These are phyloP conservation scores for Peronosclerospora sorghi DNA, from an alignment of 352 stramenopile species.

Conservation along the genomic window DNA sequence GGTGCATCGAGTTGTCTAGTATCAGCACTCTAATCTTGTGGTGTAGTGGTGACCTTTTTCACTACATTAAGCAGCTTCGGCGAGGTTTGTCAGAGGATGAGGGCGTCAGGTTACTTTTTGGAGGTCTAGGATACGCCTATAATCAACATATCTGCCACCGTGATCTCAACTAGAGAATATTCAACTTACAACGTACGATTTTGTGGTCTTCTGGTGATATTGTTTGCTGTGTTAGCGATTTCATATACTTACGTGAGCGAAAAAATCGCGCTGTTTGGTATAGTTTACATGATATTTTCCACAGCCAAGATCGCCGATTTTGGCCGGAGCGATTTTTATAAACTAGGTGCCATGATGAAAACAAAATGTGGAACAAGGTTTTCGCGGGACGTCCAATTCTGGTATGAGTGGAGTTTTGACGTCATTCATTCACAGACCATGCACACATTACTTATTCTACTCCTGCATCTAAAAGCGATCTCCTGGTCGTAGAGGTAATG, in stretches of 20 bases:
- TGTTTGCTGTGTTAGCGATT: no score
- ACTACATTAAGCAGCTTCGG: constrained; percentile 61
- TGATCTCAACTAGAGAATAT: constrained; percentile 87
- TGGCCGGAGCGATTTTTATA: constrained; percentile 80
- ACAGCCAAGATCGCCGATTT: constrained; percentile 85
- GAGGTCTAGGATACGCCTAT: constrained; percentile 74
- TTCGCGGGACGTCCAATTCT: constrained; percentile 68
- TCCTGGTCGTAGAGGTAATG: no score
- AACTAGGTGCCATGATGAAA: constrained; percentile 82
- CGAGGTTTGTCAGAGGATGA: constrained; percentile 55
- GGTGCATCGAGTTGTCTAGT: neutral
- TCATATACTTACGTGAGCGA: no score
- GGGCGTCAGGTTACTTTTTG: constrained; percentile 46
- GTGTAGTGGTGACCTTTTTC: constrained; percentile 68
- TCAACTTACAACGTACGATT: constrained; percentile 53
- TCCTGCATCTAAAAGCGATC: no score
- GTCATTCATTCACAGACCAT: no score
- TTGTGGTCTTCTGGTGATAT: no score
- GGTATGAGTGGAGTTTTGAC: constrained; percentile 85
- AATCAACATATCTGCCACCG: constrained; percentile 86
- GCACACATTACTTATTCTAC: no score
- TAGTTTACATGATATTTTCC: constrained; percentile 73
- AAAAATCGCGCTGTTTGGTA: neutral
- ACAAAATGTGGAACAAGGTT: constrained; percentile 85
- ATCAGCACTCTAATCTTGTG: no score